A percentile compares a stretch with the other conserved stretches of the same genome.
These are phyloP conservation scores for Lentinula lateritia DNA, from an alignment of 768 basidiomycete species.

Conservation along the genomic window DNA sequence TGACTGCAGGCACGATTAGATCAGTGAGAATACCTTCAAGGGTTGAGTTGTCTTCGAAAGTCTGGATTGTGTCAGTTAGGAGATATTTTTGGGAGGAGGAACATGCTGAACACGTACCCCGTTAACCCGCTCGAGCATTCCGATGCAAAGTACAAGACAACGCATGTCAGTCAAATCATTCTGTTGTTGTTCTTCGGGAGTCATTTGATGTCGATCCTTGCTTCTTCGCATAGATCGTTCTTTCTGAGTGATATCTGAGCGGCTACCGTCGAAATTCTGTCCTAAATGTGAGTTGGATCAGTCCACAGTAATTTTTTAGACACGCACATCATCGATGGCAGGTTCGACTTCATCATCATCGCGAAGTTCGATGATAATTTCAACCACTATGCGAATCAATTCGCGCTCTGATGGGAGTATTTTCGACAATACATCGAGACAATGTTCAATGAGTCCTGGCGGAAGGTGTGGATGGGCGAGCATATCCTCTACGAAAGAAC, in stretches of 20 bases:
- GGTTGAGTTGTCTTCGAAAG: conserved; percentile 74
- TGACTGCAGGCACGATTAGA: conserved; percentile 86
- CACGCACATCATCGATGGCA: conserved; percentile 15
- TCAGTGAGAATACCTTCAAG: conserved; percentile 78
- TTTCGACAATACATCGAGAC: conserved; percentile 80
- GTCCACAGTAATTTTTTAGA: not conserved
- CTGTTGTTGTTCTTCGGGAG: conserved; percentile 57
- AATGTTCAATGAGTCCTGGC: conserved; percentile 68
- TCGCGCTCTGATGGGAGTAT: conserved; percentile 83
- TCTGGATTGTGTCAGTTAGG: conserved; percentile 26
- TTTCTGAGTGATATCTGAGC: conserved; percentile 22
- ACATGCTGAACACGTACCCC: conserved; percentile 50
- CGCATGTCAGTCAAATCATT: conserved; percentile 75
- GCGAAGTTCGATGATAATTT: conserved; percentile 75
- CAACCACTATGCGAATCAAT: conserved; percentile 82
- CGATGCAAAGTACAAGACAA: conserved; percentile 78
- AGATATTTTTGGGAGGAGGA: not conserved
- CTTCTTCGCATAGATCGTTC: conserved; percentile 24
- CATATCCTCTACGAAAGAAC: conserved; percentile 64
- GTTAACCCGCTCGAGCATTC: conserved; percentile 86
- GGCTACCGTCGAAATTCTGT: conserved; percentile 15
- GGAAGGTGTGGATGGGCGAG: conserved; percentile 79
- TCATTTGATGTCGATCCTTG: conserved; percentile 54
- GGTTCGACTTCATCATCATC: conserved; percentile 38
- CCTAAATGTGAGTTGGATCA: not conserved